Base-by-base conservation (phyloP, 352 stramenopile species). In the Globisporangium spiculum region DNA sequence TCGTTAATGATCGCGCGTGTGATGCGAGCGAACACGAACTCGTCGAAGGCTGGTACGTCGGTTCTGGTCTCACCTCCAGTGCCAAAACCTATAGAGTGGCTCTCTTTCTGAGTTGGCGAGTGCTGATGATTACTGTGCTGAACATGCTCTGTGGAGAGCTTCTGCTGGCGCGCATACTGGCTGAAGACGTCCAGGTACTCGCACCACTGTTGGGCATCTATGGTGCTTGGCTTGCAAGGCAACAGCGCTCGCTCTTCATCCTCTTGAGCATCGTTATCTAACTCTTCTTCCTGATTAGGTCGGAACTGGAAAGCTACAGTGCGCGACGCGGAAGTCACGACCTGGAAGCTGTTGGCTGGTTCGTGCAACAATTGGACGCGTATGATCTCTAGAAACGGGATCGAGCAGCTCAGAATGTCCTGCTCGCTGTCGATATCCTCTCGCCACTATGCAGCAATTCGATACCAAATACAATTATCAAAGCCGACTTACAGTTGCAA, bases 291-390 rank as follows among this genome's bases (percentile, higher is more conserved):
- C 20, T 71, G 44, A 57, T 9, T 58, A 8, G 20, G 57, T 24
- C 75, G 83, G 18, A 63, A 78, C 71, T 90, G 77, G 56, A 90
- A 88, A 16, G 85, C 74, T 24, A 90, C 55, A 1, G 63, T 76
- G 14, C 80, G 75, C 1, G 69, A 67, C 0, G 59, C 66, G 2
- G 48, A 63, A 20, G 82, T 86, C 26, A 71, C 58, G 57, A 90
- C 68, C 26, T 77, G 65, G 38, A 90, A 89, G 54, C 71, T 77
- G 30, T 77, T 67, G 1, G 7, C 24, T 1, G 68, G 73, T 1
- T 76, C 60, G 1, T 76, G 20, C 14, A 73, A 54, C 24, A 75
- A 27, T 26, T 48, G 50, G 4, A 87, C 71, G 1, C 72, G 60
- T 6, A 60, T 22, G 14, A 89, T 83, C 22, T 81, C 76, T 10